These are phyloP conservation scores for Picea glauca DNA, from an alignment of 75 land plant genomes.

Conservation along the genomic window DNA sequence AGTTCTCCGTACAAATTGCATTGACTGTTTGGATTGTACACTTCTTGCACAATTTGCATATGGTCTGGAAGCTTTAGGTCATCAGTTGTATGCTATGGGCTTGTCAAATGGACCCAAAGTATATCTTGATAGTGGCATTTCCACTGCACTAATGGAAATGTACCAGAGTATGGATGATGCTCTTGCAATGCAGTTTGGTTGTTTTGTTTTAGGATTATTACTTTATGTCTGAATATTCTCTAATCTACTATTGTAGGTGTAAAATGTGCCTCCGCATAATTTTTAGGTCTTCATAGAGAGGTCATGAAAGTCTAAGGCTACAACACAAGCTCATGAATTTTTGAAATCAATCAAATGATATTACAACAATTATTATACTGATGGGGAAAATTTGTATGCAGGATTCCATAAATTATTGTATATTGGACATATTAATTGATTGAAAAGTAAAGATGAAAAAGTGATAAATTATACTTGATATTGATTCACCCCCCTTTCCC, in stretches of 20 bases:
- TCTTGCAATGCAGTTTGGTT: constrained; percentile 96
- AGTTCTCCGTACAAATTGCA: no score
- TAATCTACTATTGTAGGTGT: background rate
- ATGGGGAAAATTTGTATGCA: no score
- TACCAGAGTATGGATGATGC: constrained; percentile 80
- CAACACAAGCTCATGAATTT: constrained; percentile 94
- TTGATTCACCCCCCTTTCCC: no score
- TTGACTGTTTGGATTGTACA: no score
- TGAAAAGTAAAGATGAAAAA: background rate
- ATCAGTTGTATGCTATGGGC: no score
- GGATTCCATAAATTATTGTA: no score
- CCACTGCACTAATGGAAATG: constrained; percentile 48
- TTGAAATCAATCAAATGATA: constrained; percentile 88
- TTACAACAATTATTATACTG: constrained; percentile 62
- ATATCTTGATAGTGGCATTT: constrained; percentile 80
- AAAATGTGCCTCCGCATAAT: background rate
- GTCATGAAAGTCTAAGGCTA: constrained; percentile 98
- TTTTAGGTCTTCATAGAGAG: constrained; percentile 38
- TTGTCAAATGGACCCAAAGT: constrained; percentile 60
- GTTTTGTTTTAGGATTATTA: constrained; percentile 42
- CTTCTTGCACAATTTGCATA: no score
- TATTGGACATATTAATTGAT: background rate
- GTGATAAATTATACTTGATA: no score
- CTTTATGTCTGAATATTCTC: background rate
- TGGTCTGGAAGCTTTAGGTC: no score